Conservation (phyloP, 257 asterid species). For the Petrea volubilis region DNA sequence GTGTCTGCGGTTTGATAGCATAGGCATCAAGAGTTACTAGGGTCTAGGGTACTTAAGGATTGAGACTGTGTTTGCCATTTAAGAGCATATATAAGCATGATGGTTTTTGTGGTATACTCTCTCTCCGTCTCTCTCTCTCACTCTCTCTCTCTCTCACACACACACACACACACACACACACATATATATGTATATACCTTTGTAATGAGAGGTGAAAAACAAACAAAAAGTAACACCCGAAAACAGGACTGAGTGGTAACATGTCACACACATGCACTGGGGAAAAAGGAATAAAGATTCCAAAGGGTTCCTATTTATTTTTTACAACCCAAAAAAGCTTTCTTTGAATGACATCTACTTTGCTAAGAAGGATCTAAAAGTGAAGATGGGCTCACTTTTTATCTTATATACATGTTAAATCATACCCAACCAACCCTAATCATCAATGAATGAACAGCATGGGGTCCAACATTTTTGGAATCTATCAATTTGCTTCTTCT, state of each 20-base stretch:
- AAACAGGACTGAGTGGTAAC: slow-evolving; percentile 44
- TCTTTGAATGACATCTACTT: slow-evolving; percentile 53
- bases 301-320: slow-evolving; percentile 38
- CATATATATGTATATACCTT: too few species aligned
- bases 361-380: slow-evolving; percentile 62
- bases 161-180: too few species aligned
- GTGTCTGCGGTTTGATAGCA: too few species aligned
- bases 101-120: too few species aligned
- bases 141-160: too few species aligned
- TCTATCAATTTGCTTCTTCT: slow-evolving; percentile 36
- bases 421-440: slow-evolving; percentile 62
- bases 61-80: slow-evolving; percentile 26
- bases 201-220: slow-evolving; percentile 47
- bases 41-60: neutral
- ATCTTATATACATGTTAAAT: slow-evolving; percentile 25
- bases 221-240: slow-evolving; percentile 64
- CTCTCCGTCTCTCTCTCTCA: too few species aligned
- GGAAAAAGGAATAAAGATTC: slow-evolving; percentile 54
- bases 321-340: slow-evolving; percentile 45
- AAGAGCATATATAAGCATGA: too few species aligned
- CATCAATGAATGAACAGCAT: slow-evolving; percentile 47
- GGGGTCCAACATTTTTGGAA: slow-evolving; percentile 62
- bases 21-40: neutral
- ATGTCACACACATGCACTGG: slow-evolving; percentile 48
- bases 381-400: slow-evolving; percentile 30